A percentile compares a stretch with the other conserved stretches of the same genome.
Conservation (phyloP, 257 asterid genomes). For the Gardenia jasminoides region DNA sequence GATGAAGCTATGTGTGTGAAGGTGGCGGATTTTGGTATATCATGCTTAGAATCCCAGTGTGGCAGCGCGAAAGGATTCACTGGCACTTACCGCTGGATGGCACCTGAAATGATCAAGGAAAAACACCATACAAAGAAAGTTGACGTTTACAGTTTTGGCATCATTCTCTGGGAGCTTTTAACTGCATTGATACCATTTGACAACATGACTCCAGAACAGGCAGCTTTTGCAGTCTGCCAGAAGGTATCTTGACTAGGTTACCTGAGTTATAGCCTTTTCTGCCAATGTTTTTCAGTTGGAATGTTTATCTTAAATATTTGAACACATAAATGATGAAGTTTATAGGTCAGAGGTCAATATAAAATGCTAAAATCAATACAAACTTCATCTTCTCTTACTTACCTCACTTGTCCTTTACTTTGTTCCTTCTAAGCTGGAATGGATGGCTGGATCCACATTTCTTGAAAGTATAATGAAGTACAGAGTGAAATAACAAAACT, state of each 20-base stretch:
- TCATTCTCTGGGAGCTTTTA: slow-evolving; percentile 90
- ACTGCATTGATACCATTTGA: slow-evolving; percentile 91
- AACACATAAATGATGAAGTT: not conserved
- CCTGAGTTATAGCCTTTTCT: not conserved
- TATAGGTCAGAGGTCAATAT: too few relatives aligned
- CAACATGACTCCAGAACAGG: slow-evolving; percentile 95
- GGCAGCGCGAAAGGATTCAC: slow-evolving; percentile 94
- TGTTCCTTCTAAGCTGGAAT: not conserved
- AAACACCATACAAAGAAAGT: slow-evolving; percentile 91
- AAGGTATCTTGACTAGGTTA: slow-evolving; percentile 51
- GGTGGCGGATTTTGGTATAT: slow-evolving; percentile 94
- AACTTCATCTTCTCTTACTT: not conserved
- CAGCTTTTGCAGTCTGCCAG: slow-evolving; percentile 97
- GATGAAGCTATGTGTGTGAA: slow-evolving; percentile 85
- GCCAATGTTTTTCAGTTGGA: not conserved
- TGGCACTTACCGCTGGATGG: slow-evolving; percentile 99
- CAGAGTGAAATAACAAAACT: not conserved
- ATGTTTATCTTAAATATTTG: not conserved
- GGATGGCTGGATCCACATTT: not conserved
- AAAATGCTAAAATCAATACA: not conserved
- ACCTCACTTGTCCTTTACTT: not conserved
- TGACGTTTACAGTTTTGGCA: slow-evolving; percentile 88
- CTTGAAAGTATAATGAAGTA: not conserved
- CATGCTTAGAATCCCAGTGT: slow-evolving; percentile 91
- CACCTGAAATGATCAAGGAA: slow-evolving; percentile 96